Percentiles rank a stretch among this genome's conserved stretches.
Conservation (phyloP, 306 rosid species). For the Elaeagnus macrophylla region DNA sequence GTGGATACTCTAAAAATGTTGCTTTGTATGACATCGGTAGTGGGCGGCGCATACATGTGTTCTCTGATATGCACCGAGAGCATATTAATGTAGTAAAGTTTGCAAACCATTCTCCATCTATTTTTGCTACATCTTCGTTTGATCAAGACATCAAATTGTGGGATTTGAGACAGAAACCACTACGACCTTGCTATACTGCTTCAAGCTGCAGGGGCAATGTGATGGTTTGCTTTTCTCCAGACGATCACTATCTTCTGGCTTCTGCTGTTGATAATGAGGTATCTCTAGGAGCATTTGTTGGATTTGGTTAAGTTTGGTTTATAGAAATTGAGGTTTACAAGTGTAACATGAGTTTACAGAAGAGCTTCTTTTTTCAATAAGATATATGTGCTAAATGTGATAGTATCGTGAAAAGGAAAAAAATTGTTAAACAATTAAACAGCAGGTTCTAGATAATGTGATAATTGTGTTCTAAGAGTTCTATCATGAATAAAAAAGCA, state of each 20-base stretch:
- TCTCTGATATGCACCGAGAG: constrained; percentile 70
- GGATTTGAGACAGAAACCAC: constrained; percentile 81
- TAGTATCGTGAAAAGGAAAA: not conserved
- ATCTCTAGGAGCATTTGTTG: not conserved
- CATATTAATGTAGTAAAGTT: constrained; percentile 78
- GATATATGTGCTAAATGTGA: not conserved
- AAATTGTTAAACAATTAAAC: no score
- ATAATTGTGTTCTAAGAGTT: not conserved
- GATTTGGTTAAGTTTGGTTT: not conserved
- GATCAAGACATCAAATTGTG: constrained; percentile 81
- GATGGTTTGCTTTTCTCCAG: constrained; percentile 92
- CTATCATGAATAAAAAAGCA: not conserved
- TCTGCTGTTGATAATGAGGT: constrained; percentile 91
- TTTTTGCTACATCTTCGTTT: constrained; percentile 77
- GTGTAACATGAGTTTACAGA: not conserved
- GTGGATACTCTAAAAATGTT: constrained; percentile 81
- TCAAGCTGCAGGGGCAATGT: constrained; percentile 76
- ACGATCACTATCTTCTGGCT: constrained; percentile 70
- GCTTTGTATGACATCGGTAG: constrained; percentile 65
- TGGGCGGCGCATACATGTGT: constrained; percentile 59
- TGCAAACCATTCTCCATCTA: constrained; percentile 69
- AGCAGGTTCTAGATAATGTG: no score
- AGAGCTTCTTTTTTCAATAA: not conserved
- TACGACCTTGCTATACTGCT: constrained; percentile 57
- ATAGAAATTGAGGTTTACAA: not conserved